Percentiles rank a stretch among this genome's conserved stretches.
phyloP scores from a whole-genome alignment of 148 eudicot species.

The Chenopodium quinoa region DNA sequence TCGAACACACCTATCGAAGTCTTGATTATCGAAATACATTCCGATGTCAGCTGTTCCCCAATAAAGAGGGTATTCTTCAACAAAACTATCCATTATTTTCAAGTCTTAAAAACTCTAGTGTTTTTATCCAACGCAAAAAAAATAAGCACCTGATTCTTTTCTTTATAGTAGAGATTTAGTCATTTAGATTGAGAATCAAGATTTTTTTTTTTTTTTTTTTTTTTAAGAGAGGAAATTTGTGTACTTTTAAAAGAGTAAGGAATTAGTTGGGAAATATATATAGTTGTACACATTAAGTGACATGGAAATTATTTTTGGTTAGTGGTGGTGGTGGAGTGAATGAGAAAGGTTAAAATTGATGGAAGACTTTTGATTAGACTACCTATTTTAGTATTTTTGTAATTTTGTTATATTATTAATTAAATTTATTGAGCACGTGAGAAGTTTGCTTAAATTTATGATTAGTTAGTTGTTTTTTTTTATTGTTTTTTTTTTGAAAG shows the following conservation, averaged over 20 bases:
- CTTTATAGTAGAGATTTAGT: not conserved
- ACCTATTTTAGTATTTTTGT: no score
- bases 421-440: not conserved
- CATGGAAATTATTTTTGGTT: not conserved
- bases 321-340: not conserved
- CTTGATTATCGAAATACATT: conserved; percentile 49
- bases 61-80: conserved; percentile 38
- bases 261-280: no score
- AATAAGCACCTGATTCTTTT: conserved; percentile 10
- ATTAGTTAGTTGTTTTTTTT: not conserved
- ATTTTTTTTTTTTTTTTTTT: no score
- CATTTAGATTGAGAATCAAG: not conserved
- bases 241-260: not conserved
- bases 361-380: conserved; percentile 1
- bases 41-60: conserved; percentile 53
- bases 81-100: conserved; percentile 44
- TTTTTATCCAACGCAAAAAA: not conserved
- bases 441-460: not conserved
- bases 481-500: no score
- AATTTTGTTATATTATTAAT: no score
- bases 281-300: not conserved
- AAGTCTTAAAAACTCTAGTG: not conserved
- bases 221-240: not conserved
- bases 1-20: conserved; percentile 38
- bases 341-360: conserved; percentile 13